Evolutionary conservation across 225 moss, liverwort and hornwort genomes (phyloP), one percentile per base, ranked within the genome.

Genomic region (Polytrichum formosum): DNA sequence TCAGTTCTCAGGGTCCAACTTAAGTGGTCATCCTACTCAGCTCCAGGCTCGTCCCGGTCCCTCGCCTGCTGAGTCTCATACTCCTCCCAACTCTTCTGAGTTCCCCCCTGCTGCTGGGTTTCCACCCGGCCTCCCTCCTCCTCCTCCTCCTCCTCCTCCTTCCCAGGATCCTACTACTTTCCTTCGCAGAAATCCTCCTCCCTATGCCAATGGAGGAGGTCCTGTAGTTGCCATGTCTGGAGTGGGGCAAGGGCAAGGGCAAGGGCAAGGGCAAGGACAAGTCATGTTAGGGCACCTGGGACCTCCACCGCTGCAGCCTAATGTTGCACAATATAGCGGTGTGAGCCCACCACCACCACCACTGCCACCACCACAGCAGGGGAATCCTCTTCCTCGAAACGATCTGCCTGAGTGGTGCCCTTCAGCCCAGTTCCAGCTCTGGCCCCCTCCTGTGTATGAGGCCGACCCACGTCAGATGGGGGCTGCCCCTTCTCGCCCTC

Each of bases 361-460:
- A 2, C 23, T 70, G 8, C 6, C 70, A 21, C 10, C 37, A 7
- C 46, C 46, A 46, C 46, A 46, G 13, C 61, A 55, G 67, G 72
- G 62, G 68, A 70, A 18, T 68, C 28, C 62, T 30, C 46, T 74
- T 55, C 54, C 80, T 17, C 84, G 81, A 76, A 86, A 72, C 33
- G 90, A 88, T 69, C 72, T 90, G 18, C 83, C 86, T 13, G 90
- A 88, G 33, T 90, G 90, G 90, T 76, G 77, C 27, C 78, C 84
- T 33, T 66, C 88, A 6, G 73, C 86, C 72, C 75, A 72, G 65
- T 81, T 86, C 66, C 76, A 88, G 56, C 79, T 78, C 26, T 66
- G 83, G 68, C 62, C 71, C 26, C 83, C 81, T 46, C 67, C 81
- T 53, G 26, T 71, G 29, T 80, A 84, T 10, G 83, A 78, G 65